These are phyloP conservation scores for Aspergillus texensis DNA, from an alignment of 2,329 filamentous ascomycete genomes.

Conservation along the genomic window DNA sequence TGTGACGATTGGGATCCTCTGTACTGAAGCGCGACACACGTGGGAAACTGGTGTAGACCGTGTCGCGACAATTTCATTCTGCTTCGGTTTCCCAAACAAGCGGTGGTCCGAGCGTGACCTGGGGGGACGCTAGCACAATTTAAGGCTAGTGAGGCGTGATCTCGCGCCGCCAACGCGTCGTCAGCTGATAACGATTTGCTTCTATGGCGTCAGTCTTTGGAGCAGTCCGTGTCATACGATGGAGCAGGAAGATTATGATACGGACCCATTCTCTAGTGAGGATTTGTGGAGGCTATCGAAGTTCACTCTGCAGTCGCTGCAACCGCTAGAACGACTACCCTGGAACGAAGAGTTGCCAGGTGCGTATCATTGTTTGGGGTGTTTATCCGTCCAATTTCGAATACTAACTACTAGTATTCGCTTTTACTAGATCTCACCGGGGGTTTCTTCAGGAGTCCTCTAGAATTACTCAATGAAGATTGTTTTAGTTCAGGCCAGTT, in stretches of 20 bases:
- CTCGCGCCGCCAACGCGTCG: conserved; percentile 28
- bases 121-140: conserved; percentile 16
- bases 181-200: conserved; percentile 15
- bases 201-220: background rate
- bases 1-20: background rate
- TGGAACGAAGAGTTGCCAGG: conserved; percentile 40
- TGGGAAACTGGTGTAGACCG: background rate
- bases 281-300: conserved; percentile 42
- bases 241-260: conserved; percentile 27
- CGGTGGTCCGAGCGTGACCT: conserved; percentile 29
- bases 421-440: conserved; percentile 26
- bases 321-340: conserved; percentile 37
- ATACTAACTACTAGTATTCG: background rate
- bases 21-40: background rate
- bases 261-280: conserved; percentile 39
- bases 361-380: conserved; percentile 22
- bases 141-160: conserved; percentile 22
- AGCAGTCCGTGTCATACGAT: conserved; percentile 24
- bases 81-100: conserved; percentile 29
- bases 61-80: background rate
- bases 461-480: conserved; percentile 26
- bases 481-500: conserved; percentile 34
- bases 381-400: background rate
- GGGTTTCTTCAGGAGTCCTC: conserved; percentile 27
- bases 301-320: conserved; percentile 41